These are phyloP conservation scores for Iberis pinnata DNA, from an alignment of 345 rosid species.

Conservation along the genomic window DNA sequence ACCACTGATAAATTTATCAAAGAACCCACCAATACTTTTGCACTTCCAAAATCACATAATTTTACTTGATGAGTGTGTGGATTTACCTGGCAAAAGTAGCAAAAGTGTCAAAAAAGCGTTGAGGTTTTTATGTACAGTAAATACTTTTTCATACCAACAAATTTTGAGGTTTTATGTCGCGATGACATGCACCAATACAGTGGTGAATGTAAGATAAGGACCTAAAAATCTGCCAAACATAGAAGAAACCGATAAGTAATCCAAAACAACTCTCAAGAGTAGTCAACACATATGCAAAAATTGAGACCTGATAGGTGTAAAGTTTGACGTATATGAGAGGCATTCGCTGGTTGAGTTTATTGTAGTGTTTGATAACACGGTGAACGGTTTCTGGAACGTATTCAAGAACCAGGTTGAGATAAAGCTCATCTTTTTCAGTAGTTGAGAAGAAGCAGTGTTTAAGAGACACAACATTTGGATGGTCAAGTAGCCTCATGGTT, in stretches of 20 bases:
- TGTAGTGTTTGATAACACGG: constrained; percentile 85
- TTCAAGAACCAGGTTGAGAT: constrained; percentile 92
- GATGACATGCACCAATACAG: constrained; percentile 80
- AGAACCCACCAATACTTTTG: constrained; percentile 84
- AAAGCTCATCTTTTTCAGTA: constrained; percentile 90
- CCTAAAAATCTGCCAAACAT: constrained; percentile 71
- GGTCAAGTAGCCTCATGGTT: constrained; percentile 97
- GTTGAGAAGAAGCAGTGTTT: constrained; percentile 99
- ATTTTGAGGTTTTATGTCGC: constrained; percentile 98
- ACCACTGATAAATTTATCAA: not conserved
- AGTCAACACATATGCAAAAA: not conserved
- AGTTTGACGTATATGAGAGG: constrained; percentile 88
- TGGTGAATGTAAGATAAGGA: constrained; percentile 88
- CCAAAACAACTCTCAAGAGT: not conserved
- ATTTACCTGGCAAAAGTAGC: constrained; percentile 51
- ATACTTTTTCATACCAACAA: constrained; percentile 54
- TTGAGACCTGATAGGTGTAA: constrained; percentile 75
- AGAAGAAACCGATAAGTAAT: constrained; percentile 5
- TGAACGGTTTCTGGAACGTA: constrained; percentile 94
- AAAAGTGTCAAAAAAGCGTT: not conserved
- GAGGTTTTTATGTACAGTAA: not conserved
- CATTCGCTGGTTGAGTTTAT: constrained; percentile 85
- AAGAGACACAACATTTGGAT: constrained; percentile 75
- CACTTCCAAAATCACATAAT: constrained; percentile 97
- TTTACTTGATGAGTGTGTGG: constrained; percentile 98